These are phyloP conservation scores for Ascoidea tarda DNA, from an alignment of 805 yeast genomes.

Conservation along the genomic window DNA sequence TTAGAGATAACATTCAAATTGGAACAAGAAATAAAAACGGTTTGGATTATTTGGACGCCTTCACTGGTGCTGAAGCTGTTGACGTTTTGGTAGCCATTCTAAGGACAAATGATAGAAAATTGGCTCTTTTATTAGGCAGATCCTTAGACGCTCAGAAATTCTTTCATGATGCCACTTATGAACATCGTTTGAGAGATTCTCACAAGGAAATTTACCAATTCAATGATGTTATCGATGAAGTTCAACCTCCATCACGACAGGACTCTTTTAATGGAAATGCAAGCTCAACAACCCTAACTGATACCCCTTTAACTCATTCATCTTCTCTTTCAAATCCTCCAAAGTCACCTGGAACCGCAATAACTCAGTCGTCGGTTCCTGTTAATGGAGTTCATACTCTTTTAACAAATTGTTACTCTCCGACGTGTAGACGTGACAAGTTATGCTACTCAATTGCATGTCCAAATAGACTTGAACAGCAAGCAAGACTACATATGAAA, in stretches of 20 bases:
- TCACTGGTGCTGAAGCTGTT: slow-evolving; percentile 89
- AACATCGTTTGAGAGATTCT: slow-evolving; percentile 84
- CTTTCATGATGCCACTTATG: slow-evolving; percentile 92
- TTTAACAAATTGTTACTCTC: slow-evolving; percentile 89
- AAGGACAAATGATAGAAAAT: slow-evolving; percentile 79
- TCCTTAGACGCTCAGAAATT: slow-evolving; percentile 88
- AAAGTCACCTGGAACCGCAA: neutral
- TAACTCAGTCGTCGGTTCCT: slow-evolving; percentile 4
- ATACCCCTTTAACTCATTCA: slow-evolving; percentile 12
- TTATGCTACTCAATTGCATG: slow-evolving; percentile 93
- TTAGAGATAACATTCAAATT: slow-evolving; percentile 52
- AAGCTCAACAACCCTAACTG: slow-evolving; percentile 10
- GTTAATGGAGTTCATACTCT: slow-evolving; percentile 91
- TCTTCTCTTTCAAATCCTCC: slow-evolving; percentile 3
- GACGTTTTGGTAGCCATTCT: slow-evolving; percentile 78
- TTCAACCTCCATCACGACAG: slow-evolving; percentile 18
- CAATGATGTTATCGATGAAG: slow-evolving; percentile 35
- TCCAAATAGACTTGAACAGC: slow-evolving; percentile 91
- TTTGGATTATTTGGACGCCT: slow-evolving; percentile 80
- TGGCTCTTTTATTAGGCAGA: slow-evolving; percentile 81
- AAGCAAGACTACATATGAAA: slow-evolving; percentile 79
- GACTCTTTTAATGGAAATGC: slow-evolving; percentile 12
- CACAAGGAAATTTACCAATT: slow-evolving; percentile 80
- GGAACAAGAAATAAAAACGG: slow-evolving; percentile 85
- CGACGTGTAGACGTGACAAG: slow-evolving; percentile 82